Percentiles rank a stretch among this genome's conserved stretches.
Evolutionary conservation across 352 stramenopile species (phyloP).

Genomic region (Phytopythium oedochilum): DNA sequence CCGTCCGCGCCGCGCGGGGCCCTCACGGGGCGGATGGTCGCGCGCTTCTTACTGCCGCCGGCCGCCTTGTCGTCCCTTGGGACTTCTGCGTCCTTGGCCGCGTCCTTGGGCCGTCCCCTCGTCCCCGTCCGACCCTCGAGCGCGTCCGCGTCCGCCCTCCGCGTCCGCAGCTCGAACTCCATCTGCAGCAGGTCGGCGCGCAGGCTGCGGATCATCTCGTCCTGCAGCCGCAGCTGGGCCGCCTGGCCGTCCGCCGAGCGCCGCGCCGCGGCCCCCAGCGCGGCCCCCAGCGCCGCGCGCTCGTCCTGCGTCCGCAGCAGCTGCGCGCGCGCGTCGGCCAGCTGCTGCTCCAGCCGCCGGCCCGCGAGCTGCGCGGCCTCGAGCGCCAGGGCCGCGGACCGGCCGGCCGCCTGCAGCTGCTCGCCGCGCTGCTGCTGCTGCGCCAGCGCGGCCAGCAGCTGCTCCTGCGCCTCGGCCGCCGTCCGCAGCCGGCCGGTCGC

Average conservation of each 20-base stretch:
- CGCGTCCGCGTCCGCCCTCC: conserved; percentile 33
- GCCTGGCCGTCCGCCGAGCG: conserved; percentile 21
- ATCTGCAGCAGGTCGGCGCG: conserved; percentile 53
- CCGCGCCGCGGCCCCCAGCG: conserved; percentile 16
- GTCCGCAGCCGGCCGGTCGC: conserved; percentile 11
- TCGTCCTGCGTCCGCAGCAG: conserved; percentile 43
- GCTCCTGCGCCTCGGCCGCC: conserved; percentile 35
- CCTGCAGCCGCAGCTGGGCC: conserved; percentile 31
- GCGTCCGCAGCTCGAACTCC: conserved; percentile 62
- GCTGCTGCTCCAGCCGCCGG: conserved; percentile 44
- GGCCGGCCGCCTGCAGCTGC: conserved; percentile 21
- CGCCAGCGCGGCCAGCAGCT: conserved; percentile 37
- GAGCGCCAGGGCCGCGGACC: conserved; percentile 24
- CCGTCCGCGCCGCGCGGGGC: conserved; percentile 11
- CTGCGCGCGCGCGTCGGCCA: conserved; percentile 30
- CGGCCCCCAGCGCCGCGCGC: conserved; percentile 27
- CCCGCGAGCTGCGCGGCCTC: conserved; percentile 47
- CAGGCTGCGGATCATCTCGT: conserved; percentile 46
- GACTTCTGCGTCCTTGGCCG: too few species aligned
- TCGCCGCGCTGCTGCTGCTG: conserved; percentile 36
- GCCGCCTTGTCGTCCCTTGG: too few species aligned
- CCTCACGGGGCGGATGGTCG: conserved; percentile 26
- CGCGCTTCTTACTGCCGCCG: conserved; percentile 17
- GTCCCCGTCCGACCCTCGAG: conserved; percentile 8
- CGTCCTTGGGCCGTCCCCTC: too few species aligned